Evolutionary conservation across 2,329 filamentous ascomycete species (phyloP), one percentile per base, ranked within the genome.

Genomic region (Penicillium sp.): DNA sequence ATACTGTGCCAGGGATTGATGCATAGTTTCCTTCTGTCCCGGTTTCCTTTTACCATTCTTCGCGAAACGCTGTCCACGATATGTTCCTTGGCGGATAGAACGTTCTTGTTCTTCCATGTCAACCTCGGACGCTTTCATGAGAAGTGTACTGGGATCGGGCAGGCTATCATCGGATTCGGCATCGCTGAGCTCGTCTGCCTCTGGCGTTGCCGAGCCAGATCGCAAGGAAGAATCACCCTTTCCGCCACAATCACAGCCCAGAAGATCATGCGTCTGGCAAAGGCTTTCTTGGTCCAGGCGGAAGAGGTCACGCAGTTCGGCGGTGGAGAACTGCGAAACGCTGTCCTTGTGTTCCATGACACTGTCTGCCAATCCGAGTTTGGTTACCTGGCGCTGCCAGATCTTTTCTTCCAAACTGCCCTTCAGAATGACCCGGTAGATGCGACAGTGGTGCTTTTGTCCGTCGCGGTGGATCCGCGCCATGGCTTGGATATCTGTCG

Each of bases 351-450:
- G 77, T 53, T 87, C 84, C 58, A 88, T 83, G 24, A 88, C 81
- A 44, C 80, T 84, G 58, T 86, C 82, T 2, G 84, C 83, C 2
- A 88, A 71, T 1, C 83, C 83, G 55, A 80, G 77, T 64, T 88
- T 88, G 43, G 81, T 85, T 29, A 86, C 73, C 61, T 88, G 85
- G 7, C 85, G 74, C 63, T 87, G 84, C 68, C 80, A 87, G 47
- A 88, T 87, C 66, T 86, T 87, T 67, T 88, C 84, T 52, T 87
- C 85, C 14, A 88, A 71, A 4, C 79, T 81, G 7, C 84, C 84
- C 47, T 84, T 80, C 3, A 84, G 79, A 10, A 88, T 62, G 46
- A 88, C 74, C 5, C 85, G 75, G 58, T 88, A 88, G 48, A 87
- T 86, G 45, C 79, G 80, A 51, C 84, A 85, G 3, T 78, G 79